Evolutionary conservation across 179 eudicot genomes (phyloP).

Genomic region (Beta lomatogona): DNA sequence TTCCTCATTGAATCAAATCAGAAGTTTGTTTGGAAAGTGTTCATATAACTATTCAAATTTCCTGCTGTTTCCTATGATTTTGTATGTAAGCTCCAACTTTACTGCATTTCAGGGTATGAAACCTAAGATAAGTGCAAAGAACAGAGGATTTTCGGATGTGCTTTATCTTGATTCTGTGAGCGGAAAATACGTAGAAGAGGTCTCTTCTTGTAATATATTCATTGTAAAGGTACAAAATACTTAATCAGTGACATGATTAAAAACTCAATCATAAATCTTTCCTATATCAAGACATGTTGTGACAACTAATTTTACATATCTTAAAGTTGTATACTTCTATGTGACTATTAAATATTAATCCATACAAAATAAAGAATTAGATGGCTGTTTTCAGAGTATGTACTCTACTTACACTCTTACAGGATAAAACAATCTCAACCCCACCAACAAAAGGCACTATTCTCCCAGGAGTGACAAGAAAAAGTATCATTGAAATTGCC

Average conservation of each 20-base stretch:
- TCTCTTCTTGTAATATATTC: constrained; percentile 42
- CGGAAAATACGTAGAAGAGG: constrained; percentile 42
- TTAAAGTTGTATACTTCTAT: no score
- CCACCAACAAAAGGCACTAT: constrained; percentile 45
- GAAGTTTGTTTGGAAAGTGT: no score
- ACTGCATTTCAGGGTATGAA: constrained; percentile 28
- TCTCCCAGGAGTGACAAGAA: constrained; percentile 47
- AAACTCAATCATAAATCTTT: no score
- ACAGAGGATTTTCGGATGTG: constrained; percentile 40
- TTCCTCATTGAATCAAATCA: no score
- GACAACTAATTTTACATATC: no score
- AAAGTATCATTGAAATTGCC: constrained; percentile 44
- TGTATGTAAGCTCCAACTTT: not conserved
- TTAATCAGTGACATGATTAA: no score
- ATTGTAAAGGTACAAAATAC: constrained; percentile 31
- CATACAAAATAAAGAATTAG: no score
- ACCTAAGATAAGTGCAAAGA: constrained; percentile 35
- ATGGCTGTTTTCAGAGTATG: no score
- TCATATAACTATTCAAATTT: not conserved
- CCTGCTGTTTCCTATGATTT: not conserved
- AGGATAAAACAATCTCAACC: constrained; percentile 42
- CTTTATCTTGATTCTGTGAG: constrained; percentile 40
- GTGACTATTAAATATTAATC: no score
- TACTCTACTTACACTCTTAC: constrained; percentile 6
- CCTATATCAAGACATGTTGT: no score